Evolutionary conservation across 768 basidiomycete genomes (phyloP), one percentile per base, ranked within the genome.

Genomic region (Lactarius trivialis): DNA sequence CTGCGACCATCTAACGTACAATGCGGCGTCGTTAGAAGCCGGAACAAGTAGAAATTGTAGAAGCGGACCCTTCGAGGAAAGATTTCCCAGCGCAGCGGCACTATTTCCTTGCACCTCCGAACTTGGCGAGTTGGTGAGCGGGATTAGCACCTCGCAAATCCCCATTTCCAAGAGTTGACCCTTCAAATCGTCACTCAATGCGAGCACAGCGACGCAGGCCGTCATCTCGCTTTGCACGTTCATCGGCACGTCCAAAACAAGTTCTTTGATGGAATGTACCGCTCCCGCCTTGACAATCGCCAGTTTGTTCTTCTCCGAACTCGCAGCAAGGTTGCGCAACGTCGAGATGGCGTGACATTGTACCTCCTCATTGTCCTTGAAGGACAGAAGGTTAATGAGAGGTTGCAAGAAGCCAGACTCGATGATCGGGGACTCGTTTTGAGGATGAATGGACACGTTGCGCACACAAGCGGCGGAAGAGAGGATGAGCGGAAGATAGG

Each of bases 171-270:
- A 79, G 37, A 99, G 76, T 73, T 96, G 93, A 1, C 93, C 91
- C 77, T 99, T 99, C 69, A 99, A 79, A 67, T 99, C 96, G 72
- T 99, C 96, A 69, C 93, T 96, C 68, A 99, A 73, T 6, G 96
- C 97, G 65, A 99, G 76, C 15, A 98, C 97, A 19, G 97, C 97
- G 49, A 98, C 89, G 69, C 96, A 98, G 7, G 97, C 97, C 48
- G 97, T 99, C 97, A 99, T 99, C 76, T 98, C 97, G 70, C 93
- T 96, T 76, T 99, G 97, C 12, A 99, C 97, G 65, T 89, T 90
- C 78, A 97, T 85, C 4, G 97, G 94, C 1, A 98, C 96, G 69
- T 89, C 89, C 14, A 99, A 78, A 2, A 99, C 94, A 19, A 99
- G 79, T 70, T 98, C 93, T 76, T 97, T 97, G 76, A 99, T 99